phyloP scores from a whole-genome alignment of 2,329 filamentous ascomycete genomes.

The Claviceps sorghi region DNA sequence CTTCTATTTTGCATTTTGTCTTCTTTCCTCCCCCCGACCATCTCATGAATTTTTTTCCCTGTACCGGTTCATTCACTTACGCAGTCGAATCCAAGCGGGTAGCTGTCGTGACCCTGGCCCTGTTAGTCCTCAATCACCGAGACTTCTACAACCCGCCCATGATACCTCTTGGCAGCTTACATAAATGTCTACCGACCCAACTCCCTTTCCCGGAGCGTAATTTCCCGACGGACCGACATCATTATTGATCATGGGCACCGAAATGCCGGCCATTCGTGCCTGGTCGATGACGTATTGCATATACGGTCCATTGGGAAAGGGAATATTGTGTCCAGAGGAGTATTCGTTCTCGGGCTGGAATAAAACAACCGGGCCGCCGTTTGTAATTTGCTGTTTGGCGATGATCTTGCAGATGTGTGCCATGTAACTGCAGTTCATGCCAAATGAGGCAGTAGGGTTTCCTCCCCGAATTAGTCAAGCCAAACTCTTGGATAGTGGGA shows the following conservation, averaged over 20 bases:
- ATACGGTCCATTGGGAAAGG: conserved; percentile 53
- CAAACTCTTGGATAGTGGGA: not conserved
- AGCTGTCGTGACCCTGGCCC: conserved; percentile 19
- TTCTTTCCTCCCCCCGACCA: not conserved
- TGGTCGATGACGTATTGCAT: conserved; percentile 58
- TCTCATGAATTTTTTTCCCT: too few species aligned
- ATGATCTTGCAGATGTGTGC: conserved; percentile 49
- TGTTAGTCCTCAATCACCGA: conserved; percentile 1
- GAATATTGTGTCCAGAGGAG: conserved; percentile 31
- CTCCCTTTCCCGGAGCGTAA: conserved; percentile 47
- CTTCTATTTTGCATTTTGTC: not conserved
- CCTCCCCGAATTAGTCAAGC: not conserved
- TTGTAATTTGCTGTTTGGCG: conserved; percentile 64
- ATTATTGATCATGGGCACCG: conserved; percentile 63
- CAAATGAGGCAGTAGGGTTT: not conserved
- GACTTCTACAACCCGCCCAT: not conserved
- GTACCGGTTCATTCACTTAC: conserved; percentile 8
- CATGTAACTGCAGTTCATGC: conserved; percentile 34
- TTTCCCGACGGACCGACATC: conserved; percentile 48
- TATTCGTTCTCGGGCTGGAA: conserved; percentile 78
- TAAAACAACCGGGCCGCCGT: conserved; percentile 66
- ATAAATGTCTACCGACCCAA: conserved; percentile 44
- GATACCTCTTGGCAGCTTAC: conserved; percentile 9
- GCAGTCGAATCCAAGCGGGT: conserved; percentile 31
- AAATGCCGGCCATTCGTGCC: conserved; percentile 50